Percentiles rank a stretch among this genome's conserved stretches.
Conservation (phyloP, 2,329 filamentous ascomycete genomes). For the Colletotrichum acutatum region DNA sequence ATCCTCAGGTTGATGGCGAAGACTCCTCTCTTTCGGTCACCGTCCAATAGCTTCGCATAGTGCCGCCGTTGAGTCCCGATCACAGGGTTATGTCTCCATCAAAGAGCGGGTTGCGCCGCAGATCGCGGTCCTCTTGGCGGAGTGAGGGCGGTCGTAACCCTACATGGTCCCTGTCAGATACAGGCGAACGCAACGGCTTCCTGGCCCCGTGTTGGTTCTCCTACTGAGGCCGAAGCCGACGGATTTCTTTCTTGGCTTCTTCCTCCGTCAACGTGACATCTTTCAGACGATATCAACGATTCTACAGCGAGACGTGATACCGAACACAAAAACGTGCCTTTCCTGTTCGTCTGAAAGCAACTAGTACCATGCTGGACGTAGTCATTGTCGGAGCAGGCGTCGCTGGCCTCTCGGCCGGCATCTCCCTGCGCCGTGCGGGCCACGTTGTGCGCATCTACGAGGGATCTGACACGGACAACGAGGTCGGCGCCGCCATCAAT, state of each 20-base stretch:
- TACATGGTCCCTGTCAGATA: neutral
- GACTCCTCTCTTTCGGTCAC: neutral
- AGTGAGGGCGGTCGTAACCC: neutral
- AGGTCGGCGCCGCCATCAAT: slow-evolving; percentile 51
- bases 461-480: slow-evolving; percentile 48
- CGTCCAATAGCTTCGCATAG: neutral
- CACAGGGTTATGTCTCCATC: neutral
- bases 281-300: neutral
- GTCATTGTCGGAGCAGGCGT: slow-evolving; percentile 56
- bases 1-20: neutral
- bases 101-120: neutral
- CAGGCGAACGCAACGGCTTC: neutral
- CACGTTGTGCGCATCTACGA: slow-evolving; percentile 55
- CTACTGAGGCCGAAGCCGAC: neutral
- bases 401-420: slow-evolving; percentile 51
- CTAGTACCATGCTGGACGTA: slow-evolving; percentile 45
- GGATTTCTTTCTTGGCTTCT: neutral
- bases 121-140: slow-evolving; percentile 7
- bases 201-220: slow-evolving; percentile 1
- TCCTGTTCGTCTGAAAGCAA: neutral
- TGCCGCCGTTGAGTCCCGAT: neutral
- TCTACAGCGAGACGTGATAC: neutral
- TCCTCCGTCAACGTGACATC: neutral
- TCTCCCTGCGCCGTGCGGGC: slow-evolving; percentile 49
- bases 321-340: neutral